Evolutionary conservation across 805 yeast species (phyloP), one percentile per base, ranked within the genome.

Genomic region (Cyberlindnera euphorbiae): DNA sequence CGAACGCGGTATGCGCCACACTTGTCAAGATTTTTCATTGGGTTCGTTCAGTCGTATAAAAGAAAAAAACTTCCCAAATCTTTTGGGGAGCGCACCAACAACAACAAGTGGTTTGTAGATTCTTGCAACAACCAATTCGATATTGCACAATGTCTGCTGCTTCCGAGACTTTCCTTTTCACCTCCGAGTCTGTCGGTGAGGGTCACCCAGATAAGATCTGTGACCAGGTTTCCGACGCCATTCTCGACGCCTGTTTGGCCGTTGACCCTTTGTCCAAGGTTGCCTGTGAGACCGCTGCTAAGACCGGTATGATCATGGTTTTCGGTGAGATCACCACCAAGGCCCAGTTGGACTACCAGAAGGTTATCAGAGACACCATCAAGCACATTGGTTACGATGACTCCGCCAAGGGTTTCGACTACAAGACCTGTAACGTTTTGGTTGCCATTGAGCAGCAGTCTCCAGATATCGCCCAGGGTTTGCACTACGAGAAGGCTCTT

Each of bases 371-470:
- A 75, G 97, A 93, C 67, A 93, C 98, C 65, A 85, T 93, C 71
- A 88, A 90, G 75, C 87, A 88, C 69, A 93, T 93, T 68, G 98
- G 98, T 62, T 93, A 93, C 74, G 98, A 93, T 66, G 74, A 79
- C 62, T 82, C 95, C 47, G 95, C 76, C 36, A 93, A 93, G 75
- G 98, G 98, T 56, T 93, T 93, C 63, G 98, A 93, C 70, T 90
- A 87, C 85, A 90, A 90, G 76, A 93, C 98, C 56, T 93, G 98
- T 79, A 93, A 93, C 71, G 97, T 93, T 41, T 75, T 93, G 49
- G 97, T 93, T 47, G 98, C 98, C 66, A 88, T 93, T 66, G 98
- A 93, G 76, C 97, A 93, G 74, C 98, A 93, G 74, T 88, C 97
- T 36, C 93, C 95, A 55, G 98, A 93, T 72, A 93, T 93, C 59